Conservation (phyloP, 176 grass and related monocot genomes). For the Musa schizocarpa region DNA sequence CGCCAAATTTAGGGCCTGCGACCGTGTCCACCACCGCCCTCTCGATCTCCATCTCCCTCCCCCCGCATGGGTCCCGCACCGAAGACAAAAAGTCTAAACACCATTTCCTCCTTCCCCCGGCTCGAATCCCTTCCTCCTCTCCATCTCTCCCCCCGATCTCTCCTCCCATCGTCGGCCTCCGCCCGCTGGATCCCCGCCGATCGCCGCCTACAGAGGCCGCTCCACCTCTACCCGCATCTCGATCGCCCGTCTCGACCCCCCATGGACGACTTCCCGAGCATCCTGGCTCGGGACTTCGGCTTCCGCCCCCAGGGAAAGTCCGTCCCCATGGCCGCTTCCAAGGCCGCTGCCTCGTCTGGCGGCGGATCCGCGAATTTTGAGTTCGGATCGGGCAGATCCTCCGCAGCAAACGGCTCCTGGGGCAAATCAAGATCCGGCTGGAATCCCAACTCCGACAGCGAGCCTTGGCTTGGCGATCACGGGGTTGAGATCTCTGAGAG, state of each 20-base stretch:
- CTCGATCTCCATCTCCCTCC: not conserved
- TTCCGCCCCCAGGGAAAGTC: slow-evolving; percentile 50
- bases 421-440: slow-evolving; percentile 8
- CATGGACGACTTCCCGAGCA: slow-evolving; percentile 14
- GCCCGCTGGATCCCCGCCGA: not conserved
- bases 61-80: not conserved
- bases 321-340: slow-evolving; percentile 28
- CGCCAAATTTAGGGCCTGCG: not conserved
- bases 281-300: slow-evolving; percentile 32
- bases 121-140: not conserved
- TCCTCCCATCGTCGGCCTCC: slow-evolving; percentile 1
- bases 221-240: not conserved
- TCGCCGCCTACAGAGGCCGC: not conserved
- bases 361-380: not conserved
- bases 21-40: not conserved
- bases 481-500: slow-evolving; percentile 25
- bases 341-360: not conserved
- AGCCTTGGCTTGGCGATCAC: slow-evolving; percentile 11
- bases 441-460: not conserved
- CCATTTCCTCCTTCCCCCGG: not conserved
- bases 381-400: not conserved
- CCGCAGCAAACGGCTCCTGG: not conserved
- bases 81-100: not conserved
- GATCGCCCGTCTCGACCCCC: not conserved
- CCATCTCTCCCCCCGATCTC: not conserved